Conservation (phyloP, 495 filamentous ascomycete species). For the Penicillium nucicola region DNA sequence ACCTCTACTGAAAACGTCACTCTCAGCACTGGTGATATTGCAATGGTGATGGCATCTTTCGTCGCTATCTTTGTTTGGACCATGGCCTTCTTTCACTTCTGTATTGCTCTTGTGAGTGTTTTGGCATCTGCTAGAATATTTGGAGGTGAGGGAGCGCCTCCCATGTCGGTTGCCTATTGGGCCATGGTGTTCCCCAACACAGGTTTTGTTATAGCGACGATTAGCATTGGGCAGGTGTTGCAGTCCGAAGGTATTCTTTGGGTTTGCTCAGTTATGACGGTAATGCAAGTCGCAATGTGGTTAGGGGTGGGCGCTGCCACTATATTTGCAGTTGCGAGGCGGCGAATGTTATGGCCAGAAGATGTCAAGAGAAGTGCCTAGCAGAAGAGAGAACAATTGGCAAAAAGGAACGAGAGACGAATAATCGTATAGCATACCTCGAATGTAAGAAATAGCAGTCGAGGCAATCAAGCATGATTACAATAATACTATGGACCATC, state of each 20-base stretch:
- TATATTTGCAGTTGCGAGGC: not conserved
- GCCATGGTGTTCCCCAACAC: slow-evolving; percentile 32
- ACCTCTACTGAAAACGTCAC: not conserved
- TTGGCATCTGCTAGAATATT: not conserved
- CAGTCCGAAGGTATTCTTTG: slow-evolving; percentile 25
- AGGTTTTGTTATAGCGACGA: slow-evolving; percentile 30
- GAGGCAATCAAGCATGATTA: too few species aligned
- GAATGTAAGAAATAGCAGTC: too few species aligned
- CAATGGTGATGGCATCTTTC: slow-evolving; percentile 39
- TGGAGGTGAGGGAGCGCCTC: slow-evolving; percentile 11
- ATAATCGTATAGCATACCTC: too few species aligned
- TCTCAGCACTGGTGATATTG: slow-evolving; percentile 12
- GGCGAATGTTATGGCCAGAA: not conserved
- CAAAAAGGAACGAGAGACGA: too few species aligned
- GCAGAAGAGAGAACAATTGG: too few species aligned
- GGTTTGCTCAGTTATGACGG: slow-evolving; percentile 19
- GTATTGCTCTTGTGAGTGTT: slow-evolving; percentile 32
- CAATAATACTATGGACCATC: too few species aligned
- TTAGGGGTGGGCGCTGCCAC: not conserved
- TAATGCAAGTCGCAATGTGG: slow-evolving; percentile 1
- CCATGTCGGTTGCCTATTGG: slow-evolving; percentile 27
- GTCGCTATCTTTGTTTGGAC: slow-evolving; percentile 57
- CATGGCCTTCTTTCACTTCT: slow-evolving; percentile 62
- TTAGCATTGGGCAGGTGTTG: slow-evolving; percentile 28
- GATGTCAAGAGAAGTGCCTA: not conserved